phyloP scores from a whole-genome alignment of 106 monocot genomes.

The Dioscorea zingiberensis region DNA sequence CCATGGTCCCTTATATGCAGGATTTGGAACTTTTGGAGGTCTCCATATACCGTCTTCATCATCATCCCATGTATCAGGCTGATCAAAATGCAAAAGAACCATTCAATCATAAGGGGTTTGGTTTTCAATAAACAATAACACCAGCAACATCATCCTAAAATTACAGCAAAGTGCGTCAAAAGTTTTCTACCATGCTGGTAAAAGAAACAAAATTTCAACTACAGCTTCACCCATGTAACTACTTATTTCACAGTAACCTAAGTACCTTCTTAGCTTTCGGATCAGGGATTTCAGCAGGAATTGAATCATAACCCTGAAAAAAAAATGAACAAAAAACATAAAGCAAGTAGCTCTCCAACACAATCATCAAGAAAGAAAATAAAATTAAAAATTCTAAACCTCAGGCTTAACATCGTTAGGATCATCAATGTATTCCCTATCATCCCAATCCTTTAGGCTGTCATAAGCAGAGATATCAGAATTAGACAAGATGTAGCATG shows the following conservation, averaged over 20 bases:
- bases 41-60: conserved; percentile 96
- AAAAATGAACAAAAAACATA: conserved; percentile 3
- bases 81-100: conserved; percentile 7
- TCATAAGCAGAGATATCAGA: background rate
- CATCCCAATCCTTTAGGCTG: conserved; percentile 97
- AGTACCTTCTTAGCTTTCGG: background rate
- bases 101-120: background rate
- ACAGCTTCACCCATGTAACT: too few relatives aligned
- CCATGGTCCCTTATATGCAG: conserved; percentile 93
- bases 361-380: background rate
- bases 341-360: background rate
- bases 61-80: conserved; percentile 97
- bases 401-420: conserved; percentile 87
- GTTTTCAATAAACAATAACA: too few relatives aligned
- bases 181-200: background rate
- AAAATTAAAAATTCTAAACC: conserved; percentile 16
- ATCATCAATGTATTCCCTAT: conserved; percentile 85
- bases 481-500: too few relatives aligned
- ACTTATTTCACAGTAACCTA: too few relatives aligned
- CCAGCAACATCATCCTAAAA: too few relatives aligned
- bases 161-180: background rate
- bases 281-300: conserved; percentile 85
- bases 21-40: conserved; percentile 81
- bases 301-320: conserved; percentile 86
- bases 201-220: background rate